These are phyloP conservation scores for Phytopythium boreale DNA, from an alignment of 352 stramenopile genomes.

Conservation along the genomic window DNA sequence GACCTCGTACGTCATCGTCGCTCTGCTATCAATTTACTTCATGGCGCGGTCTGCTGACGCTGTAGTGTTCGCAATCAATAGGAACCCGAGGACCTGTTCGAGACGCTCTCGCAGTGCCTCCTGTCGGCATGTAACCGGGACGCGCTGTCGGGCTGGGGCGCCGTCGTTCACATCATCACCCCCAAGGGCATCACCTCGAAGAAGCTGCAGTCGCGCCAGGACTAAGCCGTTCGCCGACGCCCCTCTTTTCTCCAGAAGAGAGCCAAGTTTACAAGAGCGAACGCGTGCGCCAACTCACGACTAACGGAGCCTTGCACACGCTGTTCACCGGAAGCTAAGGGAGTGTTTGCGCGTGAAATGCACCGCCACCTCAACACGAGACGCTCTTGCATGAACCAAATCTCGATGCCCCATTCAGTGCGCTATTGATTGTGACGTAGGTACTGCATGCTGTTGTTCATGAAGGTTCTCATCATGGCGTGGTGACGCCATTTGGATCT, in stretches of 20 bases:
- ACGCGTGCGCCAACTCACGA: neutral
- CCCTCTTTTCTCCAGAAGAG: neutral
- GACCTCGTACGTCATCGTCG: constrained; percentile 75
- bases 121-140: constrained; percentile 98
- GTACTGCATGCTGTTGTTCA: too few relatives aligned
- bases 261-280: neutral
- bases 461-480: too few relatives aligned
- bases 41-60: neutral
- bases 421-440: too few relatives aligned
- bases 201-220: constrained; percentile 78
- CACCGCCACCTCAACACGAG: constrained; percentile 1
- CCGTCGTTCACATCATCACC: constrained; percentile 98
- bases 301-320: neutral
- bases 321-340: neutral
- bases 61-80: constrained; percentile 12
- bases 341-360: neutral
- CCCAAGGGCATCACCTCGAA: constrained; percentile 80
- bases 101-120: constrained; percentile 98
- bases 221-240: constrained; percentile 32
- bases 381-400: neutral
- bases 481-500: neutral
- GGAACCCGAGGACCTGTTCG: constrained; percentile 96
- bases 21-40: neutral
- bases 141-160: constrained; percentile 97
- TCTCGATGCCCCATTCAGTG: too few relatives aligned